A percentile compares a stretch with the other conserved stretches of the same genome.
These are phyloP conservation scores for Vigna angularis DNA, from an alignment of 306 rosid species.

Conservation along the genomic window DNA sequence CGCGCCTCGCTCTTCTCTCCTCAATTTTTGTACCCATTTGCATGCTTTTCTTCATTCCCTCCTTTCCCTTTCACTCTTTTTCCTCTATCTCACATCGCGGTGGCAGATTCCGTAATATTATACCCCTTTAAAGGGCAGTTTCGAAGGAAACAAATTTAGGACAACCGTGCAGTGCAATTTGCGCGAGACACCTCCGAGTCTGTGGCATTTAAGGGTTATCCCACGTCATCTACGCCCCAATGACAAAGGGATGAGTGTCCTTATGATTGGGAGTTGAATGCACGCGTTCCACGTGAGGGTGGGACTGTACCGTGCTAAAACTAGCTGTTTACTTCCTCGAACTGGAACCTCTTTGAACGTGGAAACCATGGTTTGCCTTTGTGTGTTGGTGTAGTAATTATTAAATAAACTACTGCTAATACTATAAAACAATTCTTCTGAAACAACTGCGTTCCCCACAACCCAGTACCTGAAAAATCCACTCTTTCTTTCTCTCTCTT, in stretches of 20 bases:
- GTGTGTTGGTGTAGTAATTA: neutral
- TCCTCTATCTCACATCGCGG: neutral
- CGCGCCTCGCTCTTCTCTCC: conserved; percentile 69
- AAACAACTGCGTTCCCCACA: conserved; percentile 60
- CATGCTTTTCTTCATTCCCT: conserved; percentile 50
- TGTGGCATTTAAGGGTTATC: neutral
- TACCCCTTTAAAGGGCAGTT: neutral
- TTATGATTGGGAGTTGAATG: conserved; percentile 44
- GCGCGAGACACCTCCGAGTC: neutral
- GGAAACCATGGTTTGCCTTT: conserved; percentile 62
- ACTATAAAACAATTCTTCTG: conserved; percentile 33
- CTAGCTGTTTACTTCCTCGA: conserved; percentile 33
- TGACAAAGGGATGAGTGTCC: conserved; percentile 33
- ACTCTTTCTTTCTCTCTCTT: neutral
- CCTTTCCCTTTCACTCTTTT: conserved; percentile 36
- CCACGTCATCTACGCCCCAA: conserved; percentile 48
- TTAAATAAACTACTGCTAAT: neutral
- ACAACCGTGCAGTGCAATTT: conserved; percentile 1
- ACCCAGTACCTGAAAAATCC: conserved; percentile 57
- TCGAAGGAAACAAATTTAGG: neutral
- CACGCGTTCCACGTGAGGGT: conserved; percentile 45
- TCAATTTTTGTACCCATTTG: conserved; percentile 72
- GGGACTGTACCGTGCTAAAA: neutral
- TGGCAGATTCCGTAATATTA: conserved; percentile 22
- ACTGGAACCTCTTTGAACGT: conserved; percentile 61